phyloP scores from a whole-genome alignment of 1,284 basidiomycete genomes.

The Trichosporon ovoides region DNA sequence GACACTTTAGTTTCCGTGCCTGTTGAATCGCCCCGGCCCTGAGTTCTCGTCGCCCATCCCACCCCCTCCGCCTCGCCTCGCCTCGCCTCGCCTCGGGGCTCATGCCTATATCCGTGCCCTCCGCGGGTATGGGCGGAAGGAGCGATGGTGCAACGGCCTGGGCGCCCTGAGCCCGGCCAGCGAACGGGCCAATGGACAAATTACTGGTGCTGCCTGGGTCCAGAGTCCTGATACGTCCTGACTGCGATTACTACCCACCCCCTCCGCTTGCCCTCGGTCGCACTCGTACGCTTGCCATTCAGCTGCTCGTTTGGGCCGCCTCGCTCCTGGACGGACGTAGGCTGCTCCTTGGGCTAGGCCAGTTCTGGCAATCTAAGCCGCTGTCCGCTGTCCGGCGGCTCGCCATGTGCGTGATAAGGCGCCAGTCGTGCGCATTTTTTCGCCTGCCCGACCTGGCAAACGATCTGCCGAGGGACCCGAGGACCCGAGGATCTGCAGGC shows the following conservation, averaged over 20 bases:
- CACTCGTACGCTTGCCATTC: background rate
- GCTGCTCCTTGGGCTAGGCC: background rate
- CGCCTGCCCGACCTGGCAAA: too few relatives aligned
- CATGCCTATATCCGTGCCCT: background rate
- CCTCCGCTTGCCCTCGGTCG: background rate
- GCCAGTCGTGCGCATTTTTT: too few relatives aligned
- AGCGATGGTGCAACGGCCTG: background rate
- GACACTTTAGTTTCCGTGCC: constrained; percentile 7
- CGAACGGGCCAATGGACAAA: constrained; percentile 2
- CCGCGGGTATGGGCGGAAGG: constrained; percentile 5
- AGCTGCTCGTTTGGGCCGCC: too few relatives aligned
- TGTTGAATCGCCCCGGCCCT: background rate
- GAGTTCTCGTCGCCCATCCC: background rate
- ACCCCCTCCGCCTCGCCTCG: too few relatives aligned
- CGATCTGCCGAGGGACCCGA: too few relatives aligned
- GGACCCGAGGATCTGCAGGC: constrained; percentile 3
- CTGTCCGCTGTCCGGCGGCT: background rate
- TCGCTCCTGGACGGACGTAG: background rate
- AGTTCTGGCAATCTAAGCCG: constrained; percentile 1
- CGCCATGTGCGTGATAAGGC: background rate
- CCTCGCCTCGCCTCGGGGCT: background rate
- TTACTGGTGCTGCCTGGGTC: background rate
- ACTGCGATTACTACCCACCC: constrained; percentile 6
- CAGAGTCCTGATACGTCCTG: background rate
- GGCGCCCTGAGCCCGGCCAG: background rate